phyloP scores from a whole-genome alignment of 345 rosid genomes.

The Rhizophora mangle region DNA sequence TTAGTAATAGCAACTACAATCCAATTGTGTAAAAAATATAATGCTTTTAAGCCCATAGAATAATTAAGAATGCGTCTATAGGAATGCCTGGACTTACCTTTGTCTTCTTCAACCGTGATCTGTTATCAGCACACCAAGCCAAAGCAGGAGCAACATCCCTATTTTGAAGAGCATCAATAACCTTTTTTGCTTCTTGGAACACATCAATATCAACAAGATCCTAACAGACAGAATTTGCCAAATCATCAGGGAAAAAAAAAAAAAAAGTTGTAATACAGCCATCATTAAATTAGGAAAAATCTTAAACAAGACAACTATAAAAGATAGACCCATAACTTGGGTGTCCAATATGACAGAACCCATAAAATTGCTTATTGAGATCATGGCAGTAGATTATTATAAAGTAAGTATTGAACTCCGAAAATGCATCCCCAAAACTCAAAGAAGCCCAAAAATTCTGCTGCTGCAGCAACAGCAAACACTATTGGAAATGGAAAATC shows the following conservation, averaged over 20 bases:
- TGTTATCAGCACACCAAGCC: slow-evolving; percentile 91
- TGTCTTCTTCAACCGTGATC: slow-evolving; percentile 82
- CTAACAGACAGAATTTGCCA: slow-evolving; percentile 30
- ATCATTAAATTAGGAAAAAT: background rate
- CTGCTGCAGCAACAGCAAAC: background rate
- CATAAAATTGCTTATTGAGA: too few relatives aligned
- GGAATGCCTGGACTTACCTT: slow-evolving; percentile 47
- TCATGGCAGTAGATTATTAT: too few relatives aligned
- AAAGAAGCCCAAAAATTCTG: too few relatives aligned
- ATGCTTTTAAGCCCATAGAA: too few relatives aligned
- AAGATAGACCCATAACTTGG: too few relatives aligned
- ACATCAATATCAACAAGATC: slow-evolving; percentile 95
- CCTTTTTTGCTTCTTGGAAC: slow-evolving; percentile 81
- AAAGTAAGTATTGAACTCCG: too few relatives aligned
- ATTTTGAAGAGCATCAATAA: slow-evolving; percentile 77
- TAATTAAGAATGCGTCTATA: too few relatives aligned
- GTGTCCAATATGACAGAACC: too few relatives aligned
- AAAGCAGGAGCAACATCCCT: slow-evolving; percentile 82
- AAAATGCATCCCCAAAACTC: background rate
- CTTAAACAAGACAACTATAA: background rate
- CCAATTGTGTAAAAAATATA: background rate
- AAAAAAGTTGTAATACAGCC: background rate
- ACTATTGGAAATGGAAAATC: background rate
- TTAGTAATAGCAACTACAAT: background rate
- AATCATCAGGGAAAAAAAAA: background rate